These are phyloP conservation scores for Pichia norvegensis DNA, from an alignment of 1,139 yeast genomes.

Conservation along the genomic window DNA sequence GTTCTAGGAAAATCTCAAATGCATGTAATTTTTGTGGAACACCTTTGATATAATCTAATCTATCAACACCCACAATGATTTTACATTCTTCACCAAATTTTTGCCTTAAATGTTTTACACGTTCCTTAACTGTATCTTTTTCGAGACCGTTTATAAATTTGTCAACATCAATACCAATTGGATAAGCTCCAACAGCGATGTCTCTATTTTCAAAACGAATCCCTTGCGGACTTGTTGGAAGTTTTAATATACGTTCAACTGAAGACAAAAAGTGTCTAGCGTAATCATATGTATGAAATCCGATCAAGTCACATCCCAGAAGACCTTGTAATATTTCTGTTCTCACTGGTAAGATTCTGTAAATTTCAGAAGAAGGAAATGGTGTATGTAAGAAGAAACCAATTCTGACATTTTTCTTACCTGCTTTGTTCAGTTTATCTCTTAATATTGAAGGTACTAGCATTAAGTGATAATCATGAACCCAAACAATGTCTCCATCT, in stretches of 20 bases:
- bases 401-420: conserved; percentile 52
- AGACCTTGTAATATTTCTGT: conserved; percentile 89
- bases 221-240: conserved; percentile 86
- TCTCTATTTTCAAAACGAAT: conserved; percentile 70
- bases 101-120: conserved; percentile 55
- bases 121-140: conserved; percentile 50
- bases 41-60: conserved; percentile 93
- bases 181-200: conserved; percentile 91
- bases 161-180: conserved; percentile 95
- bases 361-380: conserved; percentile 94
- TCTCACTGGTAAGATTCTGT: conserved; percentile 91
- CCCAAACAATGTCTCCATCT: conserved; percentile 82
- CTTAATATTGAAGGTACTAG: conserved; percentile 85
- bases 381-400: conserved; percentile 98
- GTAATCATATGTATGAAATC: conserved; percentile 98
- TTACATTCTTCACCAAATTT: conserved; percentile 66
- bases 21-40: conserved; percentile 97
- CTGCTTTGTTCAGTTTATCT: conserved; percentile 42
- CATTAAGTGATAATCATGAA: conserved; percentile 95
- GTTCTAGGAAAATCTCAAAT: conserved; percentile 81
- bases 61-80: conserved; percentile 90
- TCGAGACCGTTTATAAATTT: conserved; percentile 77
- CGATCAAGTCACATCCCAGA: conserved; percentile 86
- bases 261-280: conserved; percentile 95
- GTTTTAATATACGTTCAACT: conserved; percentile 77